Evolutionary conservation across 148 eudicot species (phyloP).

Genomic region (Beta vulgaris): DNA sequence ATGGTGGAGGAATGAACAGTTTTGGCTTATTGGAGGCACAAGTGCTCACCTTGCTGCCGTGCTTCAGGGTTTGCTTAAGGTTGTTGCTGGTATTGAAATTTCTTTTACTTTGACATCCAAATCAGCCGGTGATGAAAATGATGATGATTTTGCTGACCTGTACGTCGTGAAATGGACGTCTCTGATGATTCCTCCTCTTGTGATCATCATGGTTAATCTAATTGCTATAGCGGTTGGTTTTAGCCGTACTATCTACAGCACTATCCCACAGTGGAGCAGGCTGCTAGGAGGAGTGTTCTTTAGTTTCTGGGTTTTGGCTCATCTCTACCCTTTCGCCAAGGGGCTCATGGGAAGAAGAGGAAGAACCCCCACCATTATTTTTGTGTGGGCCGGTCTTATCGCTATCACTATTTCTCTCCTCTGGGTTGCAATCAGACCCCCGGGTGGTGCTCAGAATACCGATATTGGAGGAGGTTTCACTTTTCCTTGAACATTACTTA

Average conservation of each 20-base stretch:
- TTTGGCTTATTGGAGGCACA: constrained; percentile 94
- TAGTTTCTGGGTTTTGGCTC: constrained; percentile 96
- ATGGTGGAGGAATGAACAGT: constrained; percentile 98
- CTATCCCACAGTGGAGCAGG: constrained; percentile 83
- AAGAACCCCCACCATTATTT: constrained; percentile 83
- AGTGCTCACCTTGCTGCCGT: constrained; percentile 97
- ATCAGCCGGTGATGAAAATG: constrained; percentile 60
- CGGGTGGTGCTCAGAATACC: constrained; percentile 38
- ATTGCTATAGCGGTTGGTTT: constrained; percentile 84
- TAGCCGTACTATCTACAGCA: constrained; percentile 77
- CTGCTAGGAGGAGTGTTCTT: constrained; percentile 89
- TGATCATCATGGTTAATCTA: constrained; percentile 75
- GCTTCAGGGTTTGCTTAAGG: constrained; percentile 78
- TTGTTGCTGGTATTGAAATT: constrained; percentile 84
- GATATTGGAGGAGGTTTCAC: constrained; percentile 72
- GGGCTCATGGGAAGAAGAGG: constrained; percentile 96
- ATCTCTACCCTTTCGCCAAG: constrained; percentile 85
- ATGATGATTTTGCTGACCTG: constrained; percentile 80
- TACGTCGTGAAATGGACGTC: constrained; percentile 80
- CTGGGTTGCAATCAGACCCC: constrained; percentile 80
- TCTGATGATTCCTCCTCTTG: constrained; percentile 88
- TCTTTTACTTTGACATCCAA: constrained; percentile 85
- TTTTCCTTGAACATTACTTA: constrained; percentile 45
- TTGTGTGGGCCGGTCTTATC: constrained; percentile 89
- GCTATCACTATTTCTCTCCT: constrained; percentile 84